A percentile compares a stretch with the other conserved stretches of the same genome.
phyloP scores from a whole-genome alignment of 164 flowering plant genomes.

The Liquidambar formosana region DNA sequence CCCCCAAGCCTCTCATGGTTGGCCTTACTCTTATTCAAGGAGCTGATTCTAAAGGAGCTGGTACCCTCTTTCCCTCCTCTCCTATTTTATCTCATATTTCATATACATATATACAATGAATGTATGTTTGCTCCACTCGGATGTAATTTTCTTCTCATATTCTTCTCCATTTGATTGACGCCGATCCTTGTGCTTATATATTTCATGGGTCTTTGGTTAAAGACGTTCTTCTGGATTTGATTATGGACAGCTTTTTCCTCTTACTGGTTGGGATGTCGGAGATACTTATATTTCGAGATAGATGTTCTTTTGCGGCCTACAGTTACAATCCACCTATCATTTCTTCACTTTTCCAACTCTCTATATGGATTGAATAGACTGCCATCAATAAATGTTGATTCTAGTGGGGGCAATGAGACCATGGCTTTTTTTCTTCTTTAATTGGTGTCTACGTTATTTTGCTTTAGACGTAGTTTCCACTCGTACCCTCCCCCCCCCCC shows the following conservation, averaged over 20 bases:
- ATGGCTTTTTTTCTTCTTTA: neutral
- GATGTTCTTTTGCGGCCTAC: too few relatives aligned
- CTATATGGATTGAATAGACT: neutral
- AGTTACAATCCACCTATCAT: too few relatives aligned
- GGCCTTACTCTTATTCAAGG: conserved; percentile 54
- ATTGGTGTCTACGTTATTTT: conserved; percentile 1
- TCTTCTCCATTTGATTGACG: neutral
- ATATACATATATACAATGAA: neutral
- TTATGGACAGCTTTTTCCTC: too few relatives aligned
- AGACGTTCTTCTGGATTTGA: too few relatives aligned
- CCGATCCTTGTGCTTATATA: too few relatives aligned
- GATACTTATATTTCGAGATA: too few relatives aligned
- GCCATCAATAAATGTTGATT: too few relatives aligned
- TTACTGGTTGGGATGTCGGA: too few relatives aligned
- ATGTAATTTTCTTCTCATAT: neutral
- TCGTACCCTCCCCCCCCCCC: too few relatives aligned
- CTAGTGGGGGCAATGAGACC: too few relatives aligned
- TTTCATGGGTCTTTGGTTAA: too few relatives aligned
- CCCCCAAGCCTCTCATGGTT: conserved; percentile 35
- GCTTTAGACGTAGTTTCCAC: neutral
- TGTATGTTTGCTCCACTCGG: neutral
- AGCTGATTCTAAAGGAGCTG: conserved; percentile 56
- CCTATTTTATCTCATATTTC: neutral
- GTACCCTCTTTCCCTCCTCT: conserved; percentile 20
- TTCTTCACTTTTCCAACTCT: neutral